Base-by-base conservation (phyloP, 108 stramenopile genomes). In the Cylindrotheca closterium region DNA sequence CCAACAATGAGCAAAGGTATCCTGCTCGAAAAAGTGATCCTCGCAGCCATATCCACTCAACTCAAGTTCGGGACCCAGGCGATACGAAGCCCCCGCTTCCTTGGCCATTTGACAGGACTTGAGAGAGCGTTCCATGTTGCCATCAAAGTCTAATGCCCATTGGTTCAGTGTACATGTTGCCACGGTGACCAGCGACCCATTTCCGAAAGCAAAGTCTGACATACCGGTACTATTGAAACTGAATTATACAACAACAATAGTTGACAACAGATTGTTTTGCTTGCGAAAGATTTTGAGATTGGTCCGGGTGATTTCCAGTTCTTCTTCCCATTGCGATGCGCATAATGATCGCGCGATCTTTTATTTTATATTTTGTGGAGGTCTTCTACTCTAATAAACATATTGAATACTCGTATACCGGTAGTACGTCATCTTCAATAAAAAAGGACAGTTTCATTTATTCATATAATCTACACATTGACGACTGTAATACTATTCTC, bases 161-260 rank as follows among this genome's bases (percentile, higher is more conserved):
- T 99, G 98, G 73, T 99, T 97, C 45, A 99, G 79, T 37, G 96
- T 96, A 82, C 97, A 98, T 17, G 99, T 94, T 33, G 99, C 96
- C 21, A 99, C 84, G 4, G 91, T 96, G 12, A 95, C 65, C 55
- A 86, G 57, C n/a, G 67, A 61, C 5, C 45, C 60, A 33, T 22
- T 32, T 5, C 63, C 52, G 17, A 42, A 42, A 42, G 37, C 10
- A 42, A 7, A 7, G 7, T 7, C 10, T 15, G 15, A 10, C 15
- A 15, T 42, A 10, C 37, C 37, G 7, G 37, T 42, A 10, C 15
- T 42, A 10, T 10, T 42, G 15, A 42, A 7, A 42, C 37, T 42
- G 15, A 10, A 10, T 10, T 7, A 42, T 10, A 42, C 15, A 42
- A 15, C 15, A 42, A 42, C 7, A 42, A n/a, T n/a, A n/a, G n/a